phyloP scores from a whole-genome alignment of 768 basidiomycete species.

The Mycena vitilis region DNA sequence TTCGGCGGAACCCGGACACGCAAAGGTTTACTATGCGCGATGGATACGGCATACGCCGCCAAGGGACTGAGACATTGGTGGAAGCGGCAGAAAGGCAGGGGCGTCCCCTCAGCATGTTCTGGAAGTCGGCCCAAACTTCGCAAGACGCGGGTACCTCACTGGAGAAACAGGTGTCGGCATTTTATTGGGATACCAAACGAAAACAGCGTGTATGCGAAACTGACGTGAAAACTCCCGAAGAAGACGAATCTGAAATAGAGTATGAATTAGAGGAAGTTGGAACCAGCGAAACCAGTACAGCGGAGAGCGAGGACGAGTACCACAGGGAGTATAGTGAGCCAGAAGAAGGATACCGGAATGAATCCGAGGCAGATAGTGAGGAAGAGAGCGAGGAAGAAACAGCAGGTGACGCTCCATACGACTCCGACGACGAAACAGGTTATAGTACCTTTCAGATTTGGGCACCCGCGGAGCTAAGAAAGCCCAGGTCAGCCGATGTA shows the following conservation, averaged over 20 bases:
- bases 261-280: no score
- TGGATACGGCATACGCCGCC: background rate
- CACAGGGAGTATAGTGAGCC: no score
- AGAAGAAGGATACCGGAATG: no score
- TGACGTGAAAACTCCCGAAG: background rate
- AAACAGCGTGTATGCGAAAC: background rate
- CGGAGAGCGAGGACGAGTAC: no score
- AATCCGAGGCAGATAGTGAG: no score
- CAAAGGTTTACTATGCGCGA: background rate
- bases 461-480: background rate
- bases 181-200: background rate
- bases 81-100: background rate
- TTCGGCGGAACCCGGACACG: slow-evolving; percentile 1
- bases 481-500: background rate
- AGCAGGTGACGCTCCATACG: no score
- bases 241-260: no score
- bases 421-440: slow-evolving; percentile 10
- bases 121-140: background rate
- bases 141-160: background rate
- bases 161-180: slow-evolving; percentile 11
- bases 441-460: slow-evolving; percentile 6
- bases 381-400: no score
- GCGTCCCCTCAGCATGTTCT: background rate
- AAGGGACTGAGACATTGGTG: background rate
- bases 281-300: no score